Conservation (phyloP, 164 flowering plant genomes). For the Aristolochia californica region DNA sequence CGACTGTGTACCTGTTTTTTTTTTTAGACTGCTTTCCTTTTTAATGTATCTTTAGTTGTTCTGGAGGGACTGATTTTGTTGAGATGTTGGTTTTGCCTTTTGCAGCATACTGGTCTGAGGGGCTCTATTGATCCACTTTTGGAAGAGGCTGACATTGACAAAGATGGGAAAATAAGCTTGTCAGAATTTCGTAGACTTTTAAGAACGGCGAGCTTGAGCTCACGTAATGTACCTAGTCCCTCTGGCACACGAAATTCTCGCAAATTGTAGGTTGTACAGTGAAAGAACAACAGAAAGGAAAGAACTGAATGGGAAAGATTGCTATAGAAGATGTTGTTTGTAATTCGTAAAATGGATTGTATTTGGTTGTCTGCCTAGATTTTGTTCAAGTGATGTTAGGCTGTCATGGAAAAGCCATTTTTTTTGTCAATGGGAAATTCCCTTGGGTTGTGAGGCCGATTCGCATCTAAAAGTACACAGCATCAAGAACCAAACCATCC, state of each 20-base stretch:
- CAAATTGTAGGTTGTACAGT: constrained; percentile 18
- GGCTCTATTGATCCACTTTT: constrained; percentile 88
- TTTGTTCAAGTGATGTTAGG: neutral
- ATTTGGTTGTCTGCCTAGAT: neutral
- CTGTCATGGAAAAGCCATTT: too few species aligned
- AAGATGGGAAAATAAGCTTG: constrained; percentile 87
- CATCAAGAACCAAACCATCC: neutral
- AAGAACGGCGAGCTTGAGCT: constrained; percentile 83
- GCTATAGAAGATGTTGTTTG: neutral
- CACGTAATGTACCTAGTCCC: constrained; percentile 40
- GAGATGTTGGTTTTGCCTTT: neutral
- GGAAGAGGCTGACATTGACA: constrained; percentile 95
- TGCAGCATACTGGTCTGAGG: constrained; percentile 79
- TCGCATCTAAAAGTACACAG: too few species aligned
- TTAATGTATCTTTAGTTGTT: neutral
- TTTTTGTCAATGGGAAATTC: too few species aligned
- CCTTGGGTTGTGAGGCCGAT: too few species aligned
- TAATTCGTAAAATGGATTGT: constrained; percentile 1
- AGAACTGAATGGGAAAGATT: too few species aligned
- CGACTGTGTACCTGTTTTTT: neutral
- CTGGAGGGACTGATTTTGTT: neutral
- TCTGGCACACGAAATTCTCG: constrained; percentile 23
- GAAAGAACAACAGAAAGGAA: too few species aligned
- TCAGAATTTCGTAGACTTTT: constrained; percentile 79
- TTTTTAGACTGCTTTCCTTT: too few species aligned